phyloP scores from a whole-genome alignment of 176 grass and related monocot genomes.

The Juncus inflexus region DNA sequence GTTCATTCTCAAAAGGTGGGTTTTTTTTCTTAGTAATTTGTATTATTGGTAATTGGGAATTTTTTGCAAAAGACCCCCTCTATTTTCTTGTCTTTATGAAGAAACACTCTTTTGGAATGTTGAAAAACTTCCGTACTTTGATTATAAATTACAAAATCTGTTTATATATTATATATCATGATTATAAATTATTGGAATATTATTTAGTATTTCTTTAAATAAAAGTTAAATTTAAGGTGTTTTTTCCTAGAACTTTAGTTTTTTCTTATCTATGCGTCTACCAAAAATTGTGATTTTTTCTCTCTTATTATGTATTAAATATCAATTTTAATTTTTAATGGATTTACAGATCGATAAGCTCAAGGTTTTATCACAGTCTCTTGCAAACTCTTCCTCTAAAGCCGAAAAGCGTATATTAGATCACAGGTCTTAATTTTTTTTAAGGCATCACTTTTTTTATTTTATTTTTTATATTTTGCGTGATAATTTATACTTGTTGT shows the following conservation, averaged over 20 bases:
- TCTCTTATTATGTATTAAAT: background rate
- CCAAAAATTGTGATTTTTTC: background rate
- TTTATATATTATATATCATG: no score
- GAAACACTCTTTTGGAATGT: no score
- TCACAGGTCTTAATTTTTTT: constrained; percentile 50
- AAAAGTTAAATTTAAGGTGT: no score
- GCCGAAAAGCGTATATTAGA: constrained; percentile 97
- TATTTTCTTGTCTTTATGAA: no score
- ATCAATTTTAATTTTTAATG: constrained; percentile 2
- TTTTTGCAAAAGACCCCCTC: no score
- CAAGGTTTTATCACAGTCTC: constrained; percentile 79
- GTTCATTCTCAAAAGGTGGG: constrained; percentile 85
- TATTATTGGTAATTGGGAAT: no score
- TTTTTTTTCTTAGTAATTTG: background rate
- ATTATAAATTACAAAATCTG: no score
- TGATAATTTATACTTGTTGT: constrained; percentile 10
- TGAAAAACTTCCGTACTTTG: no score
- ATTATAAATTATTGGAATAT: no score
- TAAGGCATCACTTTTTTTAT: constrained; percentile 7
- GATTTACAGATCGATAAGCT: constrained; percentile 77
- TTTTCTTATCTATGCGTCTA: no score
- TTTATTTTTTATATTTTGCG: constrained; percentile 22
- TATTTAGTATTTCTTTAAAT: no score
- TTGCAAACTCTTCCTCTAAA: constrained; percentile 93
- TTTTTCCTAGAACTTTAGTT: no score